phyloP scores from a whole-genome alignment of 139 green algal genomes.

The Yamagishiella unicocca region DNA sequence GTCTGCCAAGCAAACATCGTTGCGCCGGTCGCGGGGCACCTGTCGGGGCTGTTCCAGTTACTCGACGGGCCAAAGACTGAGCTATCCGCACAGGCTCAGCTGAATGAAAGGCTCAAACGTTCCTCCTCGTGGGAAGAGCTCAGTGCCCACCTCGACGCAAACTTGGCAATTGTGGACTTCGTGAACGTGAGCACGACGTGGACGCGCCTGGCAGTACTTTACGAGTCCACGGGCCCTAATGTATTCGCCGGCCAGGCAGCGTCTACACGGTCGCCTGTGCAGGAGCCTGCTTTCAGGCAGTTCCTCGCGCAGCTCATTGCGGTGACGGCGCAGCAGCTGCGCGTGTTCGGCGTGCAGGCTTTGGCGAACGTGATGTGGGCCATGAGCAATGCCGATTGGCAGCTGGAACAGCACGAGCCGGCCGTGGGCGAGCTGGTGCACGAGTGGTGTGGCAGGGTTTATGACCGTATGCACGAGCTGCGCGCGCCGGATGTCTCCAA shows the following conservation, averaged over 20 bases:
- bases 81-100: background rate
- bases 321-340: background rate
- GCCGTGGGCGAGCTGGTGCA: slow-evolving; percentile 6
- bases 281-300: background rate
- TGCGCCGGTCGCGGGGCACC: background rate
- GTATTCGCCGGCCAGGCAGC: too few relatives aligned
- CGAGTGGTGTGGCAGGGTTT: background rate
- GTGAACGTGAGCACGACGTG: slow-evolving; percentile 32
- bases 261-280: background rate
- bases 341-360: slow-evolving; percentile 21
- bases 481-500: slow-evolving; percentile 16
- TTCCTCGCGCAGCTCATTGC: slow-evolving; percentile 30
- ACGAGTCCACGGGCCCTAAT: background rate
- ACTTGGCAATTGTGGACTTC: background rate
- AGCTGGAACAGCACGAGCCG: slow-evolving; percentile 31
- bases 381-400: slow-evolving; percentile 35
- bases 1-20: background rate
- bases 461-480: background rate
- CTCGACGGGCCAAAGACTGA: background rate
- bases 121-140: slow-evolving; percentile 17
- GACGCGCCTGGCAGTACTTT: slow-evolving; percentile 12
- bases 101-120: background rate
- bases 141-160: background rate
- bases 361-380: slow-evolving; percentile 39
- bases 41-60: background rate